phyloP scores from a whole-genome alignment of 305 asterid genomes.

The Solanum hybrid region DNA sequence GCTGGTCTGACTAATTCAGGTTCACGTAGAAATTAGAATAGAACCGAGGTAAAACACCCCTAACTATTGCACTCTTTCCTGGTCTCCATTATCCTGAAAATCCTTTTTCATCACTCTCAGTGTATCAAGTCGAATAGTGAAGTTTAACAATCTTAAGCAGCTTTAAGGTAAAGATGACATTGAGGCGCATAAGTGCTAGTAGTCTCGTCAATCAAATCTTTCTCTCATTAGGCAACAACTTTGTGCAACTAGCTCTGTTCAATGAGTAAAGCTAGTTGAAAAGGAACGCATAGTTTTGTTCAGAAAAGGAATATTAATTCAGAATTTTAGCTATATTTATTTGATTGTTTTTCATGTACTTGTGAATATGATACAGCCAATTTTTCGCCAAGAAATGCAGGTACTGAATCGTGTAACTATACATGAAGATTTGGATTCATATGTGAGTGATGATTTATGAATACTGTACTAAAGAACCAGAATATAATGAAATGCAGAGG shows the following conservation, averaged over 20 bases:
- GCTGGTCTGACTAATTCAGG: neutral
- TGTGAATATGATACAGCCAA: neutral
- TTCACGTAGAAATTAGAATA: neutral
- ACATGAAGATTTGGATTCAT: neutral
- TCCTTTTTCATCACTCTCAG: neutral
- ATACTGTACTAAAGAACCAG: neutral
- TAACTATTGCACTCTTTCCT: neutral
- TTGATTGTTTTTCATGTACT: neutral
- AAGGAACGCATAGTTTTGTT: neutral
- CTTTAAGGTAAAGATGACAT: too few species aligned
- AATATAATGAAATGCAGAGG: neutral
- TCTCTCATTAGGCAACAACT: neutral
- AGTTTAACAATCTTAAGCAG: too few species aligned
- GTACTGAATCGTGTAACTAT: neutral
- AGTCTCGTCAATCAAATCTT: neutral
- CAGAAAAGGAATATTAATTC: neutral
- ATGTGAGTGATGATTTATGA: neutral
- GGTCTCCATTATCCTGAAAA: neutral
- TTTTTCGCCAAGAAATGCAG: neutral
- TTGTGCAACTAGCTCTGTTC: neutral
- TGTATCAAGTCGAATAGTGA: too few species aligned
- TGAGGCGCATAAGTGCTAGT: neutral
- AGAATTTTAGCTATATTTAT: neutral
- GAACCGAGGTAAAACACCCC: neutral
- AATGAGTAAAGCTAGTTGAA: neutral